Percentiles rank a stretch among this genome's conserved stretches.
Evolutionary conservation across 148 eudicot species (phyloP).

Genomic region (Camellia granthamiana): DNA sequence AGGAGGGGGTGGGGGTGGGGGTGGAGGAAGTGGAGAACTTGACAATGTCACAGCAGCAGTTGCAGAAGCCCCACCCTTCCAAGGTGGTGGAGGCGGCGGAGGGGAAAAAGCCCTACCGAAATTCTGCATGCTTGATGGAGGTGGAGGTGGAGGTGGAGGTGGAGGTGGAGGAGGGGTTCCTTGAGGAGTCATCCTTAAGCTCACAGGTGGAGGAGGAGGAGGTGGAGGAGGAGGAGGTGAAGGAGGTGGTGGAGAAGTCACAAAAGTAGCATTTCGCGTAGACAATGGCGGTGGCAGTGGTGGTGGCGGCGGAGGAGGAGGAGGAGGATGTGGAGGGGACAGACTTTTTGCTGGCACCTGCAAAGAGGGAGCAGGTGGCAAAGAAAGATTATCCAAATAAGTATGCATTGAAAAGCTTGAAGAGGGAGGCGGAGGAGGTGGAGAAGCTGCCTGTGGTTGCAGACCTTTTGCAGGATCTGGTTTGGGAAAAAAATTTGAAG

Average conservation of each 20-base stretch:
- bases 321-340: slow-evolving; percentile 21
- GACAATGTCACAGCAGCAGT: neutral
- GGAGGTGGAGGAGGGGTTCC: slow-evolving; percentile 18
- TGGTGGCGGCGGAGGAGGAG: slow-evolving; percentile 22
- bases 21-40: slow-evolving; percentile 11
- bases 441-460: slow-evolving; percentile 26
- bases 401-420: neutral
- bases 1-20: neutral
- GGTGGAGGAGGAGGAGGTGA: slow-evolving; percentile 28
- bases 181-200: slow-evolving; percentile 6
- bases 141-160: slow-evolving; percentile 21
- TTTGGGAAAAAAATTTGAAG: slow-evolving; percentile 7
- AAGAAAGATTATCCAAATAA: slow-evolving; percentile 4
- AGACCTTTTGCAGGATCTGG: slow-evolving; percentile 15
- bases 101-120: neutral
- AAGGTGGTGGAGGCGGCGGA: slow-evolving; percentile 11
- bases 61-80: neutral
- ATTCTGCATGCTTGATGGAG: slow-evolving; percentile 4
- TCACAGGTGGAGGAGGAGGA: slow-evolving; percentile 27
- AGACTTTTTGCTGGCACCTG: neutral
- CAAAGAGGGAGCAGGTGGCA: slow-evolving; percentile 9
- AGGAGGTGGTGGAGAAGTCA: slow-evolving; percentile 23
- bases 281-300: slow-evolving; percentile 22
- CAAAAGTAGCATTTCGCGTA: neutral
- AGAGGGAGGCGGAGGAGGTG: slow-evolving; percentile 31